Base-by-base conservation (phyloP, 2,329 filamentous ascomycete genomes). In the Epicoccum nigrum region DNA sequence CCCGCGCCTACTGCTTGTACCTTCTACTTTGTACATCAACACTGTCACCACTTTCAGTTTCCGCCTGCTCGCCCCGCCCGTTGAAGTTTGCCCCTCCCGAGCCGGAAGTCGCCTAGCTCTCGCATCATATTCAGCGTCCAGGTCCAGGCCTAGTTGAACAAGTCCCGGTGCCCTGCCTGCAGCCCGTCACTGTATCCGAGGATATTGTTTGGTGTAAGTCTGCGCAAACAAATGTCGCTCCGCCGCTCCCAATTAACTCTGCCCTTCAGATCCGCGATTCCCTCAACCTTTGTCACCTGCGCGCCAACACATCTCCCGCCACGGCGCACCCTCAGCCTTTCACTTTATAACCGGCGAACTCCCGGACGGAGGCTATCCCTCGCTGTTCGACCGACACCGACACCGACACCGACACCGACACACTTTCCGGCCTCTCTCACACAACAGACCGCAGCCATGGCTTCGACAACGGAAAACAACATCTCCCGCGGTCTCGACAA, bases 401-500 rank as follows among this genome's bases (percentile, higher is more conserved):
- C 19, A 51, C 39, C 48, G 41, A 39, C 19, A 51, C 39, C 48
- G 41, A 39, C 19, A 51, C 39, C 48, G 41, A 39, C 19, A 20
- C 33, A 34, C 31, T 31, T 30, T 17, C 19, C 17, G n/a, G 2
- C 32, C 32, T 19, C 19, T 25, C 21, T 7, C 48, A 25, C 49
- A 16, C 34, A 27, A 31, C 19, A 41, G 45, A 45, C 40, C 32
- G 44, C 56, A 21, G 52, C 56, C 58, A 72, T 70, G 67, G 45
- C 56, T 42, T 58, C 68, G 21, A 58, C 49, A 33, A 30, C 46
- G 7, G 60, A 62, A 41, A 56, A 44, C 51, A 57, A 67, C 33
- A 56, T 60, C 17, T 34, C 59, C 33, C 57, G 56, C 48, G 59
- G 58, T 8, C 59, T 70, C 51, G 62, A 62, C 44, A 58, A 57